Evolutionary conservation across 2,329 filamentous ascomycete species (phyloP).

Genomic region (Monilinia vaccinii-corymbosi): DNA sequence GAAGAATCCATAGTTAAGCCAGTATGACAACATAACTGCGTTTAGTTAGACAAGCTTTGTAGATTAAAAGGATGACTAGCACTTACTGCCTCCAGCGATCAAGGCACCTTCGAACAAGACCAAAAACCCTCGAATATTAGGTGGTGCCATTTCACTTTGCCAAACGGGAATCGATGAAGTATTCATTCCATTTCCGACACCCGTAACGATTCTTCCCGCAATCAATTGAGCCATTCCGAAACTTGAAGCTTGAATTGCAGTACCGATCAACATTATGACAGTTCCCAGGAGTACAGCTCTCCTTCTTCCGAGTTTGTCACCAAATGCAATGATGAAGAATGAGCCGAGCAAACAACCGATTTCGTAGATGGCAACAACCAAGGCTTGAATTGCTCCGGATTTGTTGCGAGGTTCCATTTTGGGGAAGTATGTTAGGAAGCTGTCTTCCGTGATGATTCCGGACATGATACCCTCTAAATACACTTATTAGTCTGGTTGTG

Average conservation of each 20-base stretch:
- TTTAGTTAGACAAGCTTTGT: neutral
- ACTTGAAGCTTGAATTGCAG: constrained; percentile 34
- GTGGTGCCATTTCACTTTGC: constrained; percentile 50
- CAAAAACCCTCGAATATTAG: constrained; percentile 49
- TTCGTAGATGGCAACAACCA: constrained; percentile 48
- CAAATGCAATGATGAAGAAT: constrained; percentile 47
- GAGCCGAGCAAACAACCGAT: constrained; percentile 49
- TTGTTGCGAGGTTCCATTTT: constrained; percentile 20
- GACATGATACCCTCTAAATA: constrained; percentile 10
- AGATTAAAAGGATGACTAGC: neutral
- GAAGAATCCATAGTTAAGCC: constrained; percentile 52
- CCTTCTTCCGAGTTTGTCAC: constrained; percentile 48
- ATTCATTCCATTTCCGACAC: constrained; percentile 43
- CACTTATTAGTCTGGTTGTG: neutral
- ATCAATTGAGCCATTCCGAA: constrained; percentile 45
- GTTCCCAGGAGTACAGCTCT: constrained; percentile 48
- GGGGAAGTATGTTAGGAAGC: constrained; percentile 30
- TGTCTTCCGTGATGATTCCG: constrained; percentile 41
- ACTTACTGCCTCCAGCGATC: constrained; percentile 41
- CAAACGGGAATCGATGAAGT: constrained; percentile 45
- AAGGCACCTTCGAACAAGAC: constrained; percentile 52
- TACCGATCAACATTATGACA: constrained; percentile 49
- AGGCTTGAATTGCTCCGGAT: constrained; percentile 31
- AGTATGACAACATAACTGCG: constrained; percentile 37
- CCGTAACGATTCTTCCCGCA: constrained; percentile 40